A percentile compares a stretch with the other conserved stretches of the same genome.
phyloP scores from a whole-genome alignment of 179 eudicot species.

The Heliamphora pulchella region DNA sequence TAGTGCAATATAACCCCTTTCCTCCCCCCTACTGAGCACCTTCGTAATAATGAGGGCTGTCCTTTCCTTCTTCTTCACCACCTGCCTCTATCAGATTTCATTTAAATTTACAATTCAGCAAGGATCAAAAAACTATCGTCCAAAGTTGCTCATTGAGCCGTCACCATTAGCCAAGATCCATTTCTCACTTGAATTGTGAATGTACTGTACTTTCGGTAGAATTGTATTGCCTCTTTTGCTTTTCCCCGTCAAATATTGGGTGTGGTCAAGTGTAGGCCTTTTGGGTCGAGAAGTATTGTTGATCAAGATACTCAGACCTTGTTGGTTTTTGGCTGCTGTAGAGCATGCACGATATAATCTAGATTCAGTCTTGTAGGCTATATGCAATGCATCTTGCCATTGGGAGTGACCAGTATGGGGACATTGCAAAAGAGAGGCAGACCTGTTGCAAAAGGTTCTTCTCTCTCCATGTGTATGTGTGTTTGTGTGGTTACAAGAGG shows the following conservation, averaged over 20 bases:
- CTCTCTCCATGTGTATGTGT: not conserved
- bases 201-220: not conserved
- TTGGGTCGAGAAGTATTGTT: not conserved
- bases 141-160: too few species aligned
- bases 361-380: not conserved
- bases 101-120: too few species aligned
- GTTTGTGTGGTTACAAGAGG: not conserved
- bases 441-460: not conserved
- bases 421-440: not conserved
- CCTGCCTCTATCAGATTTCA: too few species aligned
- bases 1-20: too few species aligned
- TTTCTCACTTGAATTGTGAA: not conserved
- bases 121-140: too few species aligned
- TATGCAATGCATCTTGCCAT: not conserved
- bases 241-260: not conserved
- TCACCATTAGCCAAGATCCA: too few species aligned
- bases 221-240: not conserved
- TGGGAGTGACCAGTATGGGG: not conserved
- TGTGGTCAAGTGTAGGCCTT: not conserved
- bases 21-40: too few species aligned
- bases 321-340: not conserved
- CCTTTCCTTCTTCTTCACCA: too few species aligned
- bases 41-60: too few species aligned
- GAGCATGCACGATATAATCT: not conserved
- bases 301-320: not conserved